Base-by-base conservation (phyloP, 805 yeast species). In the Candida parachauliodes region DNA sequence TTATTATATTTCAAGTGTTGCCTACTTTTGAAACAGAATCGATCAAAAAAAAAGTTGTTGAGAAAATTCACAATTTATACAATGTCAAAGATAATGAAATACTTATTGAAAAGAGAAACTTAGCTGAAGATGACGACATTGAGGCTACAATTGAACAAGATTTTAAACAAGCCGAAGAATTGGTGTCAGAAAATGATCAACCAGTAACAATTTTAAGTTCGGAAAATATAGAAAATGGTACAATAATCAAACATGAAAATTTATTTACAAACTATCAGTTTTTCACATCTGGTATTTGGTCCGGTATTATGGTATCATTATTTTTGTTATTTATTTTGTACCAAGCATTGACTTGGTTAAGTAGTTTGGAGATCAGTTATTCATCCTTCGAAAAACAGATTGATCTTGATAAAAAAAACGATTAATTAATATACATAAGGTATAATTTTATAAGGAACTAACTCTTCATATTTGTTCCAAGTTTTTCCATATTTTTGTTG, bases 371-470 rank as follows among this genome's bases (percentile, higher is more conserved):
- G 54, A 83, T 88, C 49, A 76, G 91, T 52, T 88, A 88, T 68
- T 78, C 78, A 47, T 81, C 95, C 10, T 81, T 88, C 52, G 95
- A 87, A 42, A 85, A 80, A 62, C 81, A 74, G 40, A 67, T 74
- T 34, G 75, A 69, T 45, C 68, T 60, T 40, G 73, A 68, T 44
- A 75, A 71, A 58, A 79, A 77, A 55, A 60, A 50, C 33, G 68
- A 65, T 46, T 65, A 60, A 25, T 29, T 39, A 89, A 59, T 88
- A 91, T 5, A 93, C 62, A 51, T 81, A 88, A 4, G 98, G 98
- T 45, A 93, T 74, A 44, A 93, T 88, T 57, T 88, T 83, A 60
- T 83, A 91, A 11, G 96, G 96, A 22, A 93, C 98, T 46, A 61
- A 54, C 41, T 59, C 68, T 62, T 85, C 86, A 60, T 93, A 93